phyloP scores from a whole-genome alignment of 345 rosid species.

The Isatis tinctoria region DNA sequence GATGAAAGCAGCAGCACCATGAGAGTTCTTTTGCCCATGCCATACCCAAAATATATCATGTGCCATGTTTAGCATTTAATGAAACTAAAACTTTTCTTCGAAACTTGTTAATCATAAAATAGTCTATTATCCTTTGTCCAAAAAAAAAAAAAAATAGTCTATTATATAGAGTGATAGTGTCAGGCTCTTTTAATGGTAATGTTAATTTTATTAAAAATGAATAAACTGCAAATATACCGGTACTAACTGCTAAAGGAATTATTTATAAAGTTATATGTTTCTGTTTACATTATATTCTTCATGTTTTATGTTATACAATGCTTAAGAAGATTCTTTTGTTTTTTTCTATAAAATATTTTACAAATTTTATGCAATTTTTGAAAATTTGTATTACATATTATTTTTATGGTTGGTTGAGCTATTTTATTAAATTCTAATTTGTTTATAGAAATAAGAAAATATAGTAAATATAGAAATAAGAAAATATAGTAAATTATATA shows the following conservation, averaged over 20 bases:
- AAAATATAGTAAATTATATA: too few species aligned
- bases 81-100: not conserved
- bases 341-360: too few species aligned
- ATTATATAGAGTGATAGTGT: slow-evolving; percentile 3
- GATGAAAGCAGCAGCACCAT: not conserved
- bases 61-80: slow-evolving; percentile 28
- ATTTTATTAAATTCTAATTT: too few species aligned
- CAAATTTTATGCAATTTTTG: too few species aligned
- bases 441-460: too few species aligned
- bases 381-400: too few species aligned
- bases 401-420: too few species aligned
- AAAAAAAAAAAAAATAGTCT: too few species aligned
- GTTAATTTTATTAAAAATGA: not conserved
- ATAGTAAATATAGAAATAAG: too few species aligned
- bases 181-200: not conserved
- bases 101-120: not conserved
- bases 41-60: slow-evolving; percentile 13
- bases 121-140: too few species aligned
- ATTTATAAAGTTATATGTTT: not conserved
- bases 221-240: not conserved
- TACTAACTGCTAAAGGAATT: not conserved
- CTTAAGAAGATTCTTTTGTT: too few species aligned
- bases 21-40: slow-evolving; percentile 15
- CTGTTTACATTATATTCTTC: not conserved
- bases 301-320: too few species aligned